Base-by-base conservation (phyloP, 2,329 filamentous ascomycete genomes). In the Bimuria novae-zelandiae region DNA sequence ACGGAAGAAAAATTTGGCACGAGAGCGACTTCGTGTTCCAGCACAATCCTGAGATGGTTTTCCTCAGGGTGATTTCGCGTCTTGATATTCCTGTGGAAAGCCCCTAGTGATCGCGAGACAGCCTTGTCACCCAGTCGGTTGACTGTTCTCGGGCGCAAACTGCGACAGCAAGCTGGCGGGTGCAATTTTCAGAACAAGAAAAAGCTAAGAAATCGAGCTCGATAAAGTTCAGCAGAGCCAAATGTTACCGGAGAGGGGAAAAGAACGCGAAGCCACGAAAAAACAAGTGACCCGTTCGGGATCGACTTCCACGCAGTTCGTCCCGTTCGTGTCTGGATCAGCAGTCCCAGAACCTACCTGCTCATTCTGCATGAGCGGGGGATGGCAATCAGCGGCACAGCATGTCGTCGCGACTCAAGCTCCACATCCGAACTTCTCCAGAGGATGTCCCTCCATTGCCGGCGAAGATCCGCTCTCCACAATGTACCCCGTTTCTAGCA, bases 1-100 rank as follows among this genome's bases (percentile, higher is more conserved):
- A 70, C 69, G 52, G 56, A 43, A 52, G 19, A 17, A 47, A 37
- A 21, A 11, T 61, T 42, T 61, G 58, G 62, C 54, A 59, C 56
- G 51, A 44, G 36, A 52, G 43, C 49, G 45, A 43, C 56, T 46
- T 56, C 55, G 48, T 51, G 45, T 42, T 52, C 46, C 48, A 54
- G 55, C 44, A 51, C 39, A 36, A 21, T 22, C 51, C 55, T 57
- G 52, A 55, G 49, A 59, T 54, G 56, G 48, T 45, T 40, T 32
- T 36, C 37, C 45, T 51, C 40, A 52, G 27, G 46, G 17, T 52
- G 46, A 51, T 16, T 46, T 41, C 16, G 12, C 22, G 35, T 25
- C 12, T 21, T 21, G 16, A 29, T 17, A 14, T 16, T 14, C 21
- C 7, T 42, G n/a, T 27, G 27, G 8, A 23, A 25, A 21, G 49